A percentile compares a stretch with the other conserved stretches of the same genome.
These are phyloP conservation scores for Acephala macrosclerotiorum DNA, from an alignment of 2,329 filamentous ascomycete species.

Conservation along the genomic window DNA sequence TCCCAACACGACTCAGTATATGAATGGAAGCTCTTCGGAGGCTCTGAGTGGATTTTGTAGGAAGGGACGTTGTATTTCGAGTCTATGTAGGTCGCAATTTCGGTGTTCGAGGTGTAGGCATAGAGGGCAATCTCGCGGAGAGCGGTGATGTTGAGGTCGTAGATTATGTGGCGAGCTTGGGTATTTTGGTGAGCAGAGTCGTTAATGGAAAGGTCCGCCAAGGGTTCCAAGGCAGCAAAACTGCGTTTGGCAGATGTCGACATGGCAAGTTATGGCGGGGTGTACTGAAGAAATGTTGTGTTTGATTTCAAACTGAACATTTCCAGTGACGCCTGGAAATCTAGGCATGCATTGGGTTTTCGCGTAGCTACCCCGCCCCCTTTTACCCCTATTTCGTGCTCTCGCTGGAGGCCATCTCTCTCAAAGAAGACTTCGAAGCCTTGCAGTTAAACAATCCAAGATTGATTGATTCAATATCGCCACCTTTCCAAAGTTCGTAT, in stretches of 20 bases:
- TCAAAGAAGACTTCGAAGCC: no score
- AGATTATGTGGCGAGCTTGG: neutral
- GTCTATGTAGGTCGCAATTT: slow-evolving; percentile 14
- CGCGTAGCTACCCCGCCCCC: neutral
- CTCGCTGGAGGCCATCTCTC: no score
- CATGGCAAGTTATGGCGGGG: neutral
- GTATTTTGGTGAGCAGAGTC: neutral
- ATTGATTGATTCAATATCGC: no score
- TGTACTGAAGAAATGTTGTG: neutral
- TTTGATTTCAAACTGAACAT: neutral
- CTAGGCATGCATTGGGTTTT: neutral
- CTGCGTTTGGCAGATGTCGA: neutral
- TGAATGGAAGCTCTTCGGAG: slow-evolving; percentile 21
- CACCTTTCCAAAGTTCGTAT: no score
- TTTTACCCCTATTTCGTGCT: neutral
- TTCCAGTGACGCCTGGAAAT: neutral
- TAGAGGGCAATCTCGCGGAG: slow-evolving; percentile 6
- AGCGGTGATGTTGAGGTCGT: neutral
- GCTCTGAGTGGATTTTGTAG: slow-evolving; percentile 1
- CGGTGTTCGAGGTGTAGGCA: neutral
- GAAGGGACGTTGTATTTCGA: slow-evolving; percentile 2
- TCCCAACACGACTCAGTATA: slow-evolving; percentile 28
- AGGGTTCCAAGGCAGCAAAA: neutral
- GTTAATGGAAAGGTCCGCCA: neutral
- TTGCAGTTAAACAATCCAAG: no score